These are phyloP conservation scores for Colletotrichum sp. DNA, from an alignment of 2,329 filamentous ascomycete species.

Conservation along the genomic window DNA sequence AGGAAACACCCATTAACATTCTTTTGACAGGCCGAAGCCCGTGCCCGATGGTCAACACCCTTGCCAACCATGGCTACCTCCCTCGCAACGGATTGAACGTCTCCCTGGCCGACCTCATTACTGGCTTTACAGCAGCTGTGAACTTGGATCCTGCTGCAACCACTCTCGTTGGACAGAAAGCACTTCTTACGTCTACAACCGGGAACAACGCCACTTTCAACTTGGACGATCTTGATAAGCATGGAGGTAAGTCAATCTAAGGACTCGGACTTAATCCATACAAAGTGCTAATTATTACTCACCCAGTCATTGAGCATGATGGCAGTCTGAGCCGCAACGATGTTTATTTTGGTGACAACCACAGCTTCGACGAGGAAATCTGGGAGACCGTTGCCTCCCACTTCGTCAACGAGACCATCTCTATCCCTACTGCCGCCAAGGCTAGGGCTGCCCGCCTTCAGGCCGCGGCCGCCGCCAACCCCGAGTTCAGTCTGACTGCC, in stretches of 20 bases:
- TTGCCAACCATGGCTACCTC: slow-evolving; percentile 29
- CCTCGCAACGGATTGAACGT: slow-evolving; percentile 20
- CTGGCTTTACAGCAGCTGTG: slow-evolving; percentile 21
- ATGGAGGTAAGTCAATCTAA: slow-evolving; percentile 20
- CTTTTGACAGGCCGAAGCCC: slow-evolving; percentile 21
- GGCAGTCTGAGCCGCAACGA: slow-evolving; percentile 35
- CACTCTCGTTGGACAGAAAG: slow-evolving; percentile 16
- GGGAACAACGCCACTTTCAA: slow-evolving; percentile 31
- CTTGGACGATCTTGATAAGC: slow-evolving; percentile 31
- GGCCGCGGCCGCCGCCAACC: slow-evolving; percentile 28
- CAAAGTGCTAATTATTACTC: background rate
- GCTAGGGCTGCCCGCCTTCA: slow-evolving; percentile 30
- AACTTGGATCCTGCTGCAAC: slow-evolving; percentile 23
- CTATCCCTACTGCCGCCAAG: slow-evolving; percentile 31
- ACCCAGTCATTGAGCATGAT: slow-evolving; percentile 38
- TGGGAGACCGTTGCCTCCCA: slow-evolving; percentile 27
- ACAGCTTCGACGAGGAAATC: slow-evolving; percentile 31
- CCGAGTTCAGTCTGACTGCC: slow-evolving; percentile 24
- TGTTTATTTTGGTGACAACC: slow-evolving; percentile 32
- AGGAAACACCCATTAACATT: background rate
- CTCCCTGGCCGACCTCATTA: slow-evolving; percentile 18
- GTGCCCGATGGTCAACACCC: slow-evolving; percentile 29
- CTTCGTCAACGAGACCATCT: slow-evolving; percentile 27
- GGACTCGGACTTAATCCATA: background rate
- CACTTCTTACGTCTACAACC: slow-evolving; percentile 29